Percentiles rank a stretch among this genome's conserved stretches.
These are phyloP conservation scores for Toxoplasma gondii DNA, from an alignment of 169 alveolate species.

Conservation along the genomic window DNA sequence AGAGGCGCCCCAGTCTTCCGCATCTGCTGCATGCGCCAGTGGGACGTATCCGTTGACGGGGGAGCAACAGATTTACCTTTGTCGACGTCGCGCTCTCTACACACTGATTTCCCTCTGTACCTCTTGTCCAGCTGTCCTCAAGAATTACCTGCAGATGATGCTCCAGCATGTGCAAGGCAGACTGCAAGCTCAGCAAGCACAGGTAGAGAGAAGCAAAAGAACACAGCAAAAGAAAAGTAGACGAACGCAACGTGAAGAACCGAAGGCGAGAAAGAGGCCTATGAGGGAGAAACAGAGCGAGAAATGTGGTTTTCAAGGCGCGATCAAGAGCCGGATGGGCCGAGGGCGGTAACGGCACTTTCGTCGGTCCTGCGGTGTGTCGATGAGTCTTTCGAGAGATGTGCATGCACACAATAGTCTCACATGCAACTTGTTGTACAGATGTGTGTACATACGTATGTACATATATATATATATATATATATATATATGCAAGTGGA, in stretches of 20 bases:
- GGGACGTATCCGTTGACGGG: slow-evolving; percentile 43
- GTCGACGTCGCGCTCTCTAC: slow-evolving; percentile 52
- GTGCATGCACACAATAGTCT: no score
- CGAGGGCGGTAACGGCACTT: no score
- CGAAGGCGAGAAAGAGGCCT: no score
- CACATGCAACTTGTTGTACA: neutral
- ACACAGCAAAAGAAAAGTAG: neutral
- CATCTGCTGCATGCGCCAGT: neutral
- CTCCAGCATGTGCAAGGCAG: slow-evolving; percentile 59
- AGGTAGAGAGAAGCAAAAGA: neutral
- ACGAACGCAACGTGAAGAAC: no score
- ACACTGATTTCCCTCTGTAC: slow-evolving; percentile 41
- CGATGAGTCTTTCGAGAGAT: no score
- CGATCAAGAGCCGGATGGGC: no score
- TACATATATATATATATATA: neutral
- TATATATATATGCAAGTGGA: neutral
- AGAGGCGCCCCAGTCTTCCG: neutral
- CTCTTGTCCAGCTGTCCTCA: slow-evolving; percentile 11
- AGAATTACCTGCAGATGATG: slow-evolving; percentile 43
- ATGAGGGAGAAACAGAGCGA: no score
- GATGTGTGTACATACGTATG: neutral
- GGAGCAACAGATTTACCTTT: slow-evolving; percentile 48
- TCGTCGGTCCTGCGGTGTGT: no score
- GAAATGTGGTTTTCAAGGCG: no score
- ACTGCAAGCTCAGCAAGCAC: neutral